Evolutionary conservation across 1,139 yeast genomes (phyloP).

Genomic region (Hyphopichia khmerensis): DNA sequence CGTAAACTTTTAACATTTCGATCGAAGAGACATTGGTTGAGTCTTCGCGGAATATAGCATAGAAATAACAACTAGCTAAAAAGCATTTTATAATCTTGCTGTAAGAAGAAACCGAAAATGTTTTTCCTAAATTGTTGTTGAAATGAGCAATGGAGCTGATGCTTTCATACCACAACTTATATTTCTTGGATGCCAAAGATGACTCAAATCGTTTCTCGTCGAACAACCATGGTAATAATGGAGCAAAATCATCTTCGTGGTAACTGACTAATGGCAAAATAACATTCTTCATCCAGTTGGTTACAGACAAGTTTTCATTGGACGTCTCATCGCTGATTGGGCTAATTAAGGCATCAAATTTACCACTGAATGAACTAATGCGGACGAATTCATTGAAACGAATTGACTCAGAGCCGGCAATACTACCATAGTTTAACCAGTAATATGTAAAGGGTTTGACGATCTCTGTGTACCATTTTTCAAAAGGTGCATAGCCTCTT

Average conservation of each 20-base stretch:
- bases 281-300: slow-evolving; percentile 28
- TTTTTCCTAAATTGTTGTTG: not conserved
- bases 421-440: slow-evolving; percentile 24
- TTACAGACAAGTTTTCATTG: slow-evolving; percentile 12
- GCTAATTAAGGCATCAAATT: slow-evolving; percentile 20
- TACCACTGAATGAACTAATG: slow-evolving; percentile 10
- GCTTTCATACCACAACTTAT: slow-evolving; percentile 24
- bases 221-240: slow-evolving; percentile 29
- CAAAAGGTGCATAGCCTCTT: slow-evolving; percentile 17
- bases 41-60: slow-evolving; percentile 15
- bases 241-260: slow-evolving; percentile 19
- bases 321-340: slow-evolving; percentile 19
- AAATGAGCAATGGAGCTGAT: slow-evolving; percentile 17
- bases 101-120: not conserved
- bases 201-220: slow-evolving; percentile 6
- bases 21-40: slow-evolving; percentile 19
- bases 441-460: slow-evolving; percentile 31
- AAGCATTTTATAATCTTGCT: slow-evolving; percentile 17
- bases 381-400: slow-evolving; percentile 13
- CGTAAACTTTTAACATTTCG: slow-evolving; percentile 31
- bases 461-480: slow-evolving; percentile 28
- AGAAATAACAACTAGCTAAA: slow-evolving; percentile 28
- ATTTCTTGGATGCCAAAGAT: slow-evolving; percentile 12
- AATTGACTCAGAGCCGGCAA: slow-evolving; percentile 8
- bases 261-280: slow-evolving; percentile 28